These are phyloP conservation scores for Vickermania spadyakhi DNA, from an alignment of 208 protist species.

Conservation along the genomic window DNA sequence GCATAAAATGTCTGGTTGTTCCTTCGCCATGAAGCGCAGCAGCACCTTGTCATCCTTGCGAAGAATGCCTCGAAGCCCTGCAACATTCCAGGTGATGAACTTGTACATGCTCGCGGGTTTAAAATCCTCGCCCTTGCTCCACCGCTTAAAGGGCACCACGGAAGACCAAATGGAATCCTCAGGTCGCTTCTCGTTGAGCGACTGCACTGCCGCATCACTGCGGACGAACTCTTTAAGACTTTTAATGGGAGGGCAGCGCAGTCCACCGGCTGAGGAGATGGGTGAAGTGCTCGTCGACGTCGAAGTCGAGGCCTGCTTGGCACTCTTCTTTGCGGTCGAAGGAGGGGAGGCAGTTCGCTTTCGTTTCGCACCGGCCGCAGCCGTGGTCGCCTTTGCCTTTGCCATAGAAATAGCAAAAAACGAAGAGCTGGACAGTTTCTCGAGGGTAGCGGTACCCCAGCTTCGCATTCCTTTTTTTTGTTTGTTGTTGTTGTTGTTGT, in stretches of 20 bases:
- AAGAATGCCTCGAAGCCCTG: constrained; percentile 81
- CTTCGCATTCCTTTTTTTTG: no score
- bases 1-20: constrained; percentile 81
- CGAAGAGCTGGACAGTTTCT: no score
- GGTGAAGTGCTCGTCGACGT: background rate
- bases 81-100: constrained; percentile 91
- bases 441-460: no score
- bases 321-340: background rate
- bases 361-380: no score
- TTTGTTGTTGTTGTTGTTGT: no score
- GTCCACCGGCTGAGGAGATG: background rate
- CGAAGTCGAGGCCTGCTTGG: background rate
- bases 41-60: constrained; percentile 54
- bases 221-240: constrained; percentile 12
- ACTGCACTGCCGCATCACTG: constrained; percentile 16
- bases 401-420: no score
- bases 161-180: constrained; percentile 46
- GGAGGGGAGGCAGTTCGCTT: no score
- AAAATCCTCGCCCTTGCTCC: constrained; percentile 40
- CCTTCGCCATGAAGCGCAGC: constrained; percentile 27
- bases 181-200: constrained; percentile 34
- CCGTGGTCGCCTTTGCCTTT: no score
- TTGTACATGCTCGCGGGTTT: constrained; percentile 60
- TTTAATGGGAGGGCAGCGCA: background rate
- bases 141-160: constrained; percentile 53